These are phyloP conservation scores for Rhodotorula babjevae DNA, from an alignment of 768 basidiomycete genomes.

Conservation along the genomic window DNA sequence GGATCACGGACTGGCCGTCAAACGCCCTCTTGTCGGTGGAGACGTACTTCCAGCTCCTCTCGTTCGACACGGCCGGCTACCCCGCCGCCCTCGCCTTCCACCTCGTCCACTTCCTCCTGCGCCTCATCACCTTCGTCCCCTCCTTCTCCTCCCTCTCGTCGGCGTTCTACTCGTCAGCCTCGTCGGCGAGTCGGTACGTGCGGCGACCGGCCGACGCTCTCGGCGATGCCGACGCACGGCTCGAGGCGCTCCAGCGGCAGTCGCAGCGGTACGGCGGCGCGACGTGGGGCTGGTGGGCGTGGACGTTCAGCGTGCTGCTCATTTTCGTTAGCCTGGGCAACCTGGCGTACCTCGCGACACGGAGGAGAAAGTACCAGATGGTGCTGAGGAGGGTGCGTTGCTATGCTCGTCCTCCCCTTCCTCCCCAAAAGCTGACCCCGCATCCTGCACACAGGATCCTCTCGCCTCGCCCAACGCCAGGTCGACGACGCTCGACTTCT, in stretches of 20 bases:
- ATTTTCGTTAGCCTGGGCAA: slow-evolving; percentile 28
- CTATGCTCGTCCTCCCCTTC: too few species aligned
- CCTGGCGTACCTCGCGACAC: slow-evolving; percentile 26
- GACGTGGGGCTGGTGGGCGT: slow-evolving; percentile 3
- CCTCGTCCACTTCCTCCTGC: slow-evolving; percentile 25
- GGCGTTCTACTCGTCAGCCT: background rate
- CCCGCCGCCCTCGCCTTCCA: slow-evolving; percentile 26
- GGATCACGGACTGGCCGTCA: slow-evolving; percentile 23
- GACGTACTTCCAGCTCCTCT: slow-evolving; percentile 24
- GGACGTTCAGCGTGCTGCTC: slow-evolving; percentile 17
- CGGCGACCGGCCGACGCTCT: background rate
- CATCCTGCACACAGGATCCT: slow-evolving; percentile 27
- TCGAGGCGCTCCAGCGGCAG: slow-evolving; percentile 19
- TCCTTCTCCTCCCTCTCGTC: slow-evolving; percentile 20
- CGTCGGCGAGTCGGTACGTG: slow-evolving; percentile 6
- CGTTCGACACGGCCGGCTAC: slow-evolving; percentile 34
- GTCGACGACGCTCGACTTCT: slow-evolving; percentile 24
- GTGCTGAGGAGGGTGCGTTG: slow-evolving; percentile 32
- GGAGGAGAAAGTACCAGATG: slow-evolving; percentile 31
- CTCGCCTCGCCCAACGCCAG: slow-evolving; percentile 34
- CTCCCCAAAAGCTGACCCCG: background rate
- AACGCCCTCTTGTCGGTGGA: slow-evolving; percentile 29
- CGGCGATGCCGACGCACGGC: slow-evolving; percentile 30
- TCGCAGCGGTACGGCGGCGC: background rate
- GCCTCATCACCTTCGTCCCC: slow-evolving; percentile 27